A percentile compares a stretch with the other conserved stretches of the same genome.
Conservation (phyloP, 139 green algal genomes). For the Micractinium sp. region DNA sequence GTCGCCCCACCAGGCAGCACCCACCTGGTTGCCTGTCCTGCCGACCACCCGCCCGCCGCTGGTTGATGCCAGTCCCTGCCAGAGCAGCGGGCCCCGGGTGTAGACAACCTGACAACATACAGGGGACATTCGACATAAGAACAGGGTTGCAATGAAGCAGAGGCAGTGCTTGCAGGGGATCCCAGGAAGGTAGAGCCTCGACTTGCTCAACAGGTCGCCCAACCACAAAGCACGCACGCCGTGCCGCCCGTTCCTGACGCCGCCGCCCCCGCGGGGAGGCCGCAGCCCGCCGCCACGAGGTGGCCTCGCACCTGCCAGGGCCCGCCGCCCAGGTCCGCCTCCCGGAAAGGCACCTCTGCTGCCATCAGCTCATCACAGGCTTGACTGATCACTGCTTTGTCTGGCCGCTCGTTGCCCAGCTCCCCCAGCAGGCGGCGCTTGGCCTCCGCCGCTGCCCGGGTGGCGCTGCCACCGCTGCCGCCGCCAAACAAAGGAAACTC, state of each 20-base stretch:
- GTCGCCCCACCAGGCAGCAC: too few species aligned
- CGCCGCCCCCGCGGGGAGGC: too few species aligned
- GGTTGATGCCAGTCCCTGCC: not conserved
- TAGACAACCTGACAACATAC: not conserved
- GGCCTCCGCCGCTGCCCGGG: not conserved
- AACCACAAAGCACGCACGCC: too few species aligned
- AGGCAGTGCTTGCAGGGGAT: too few species aligned
- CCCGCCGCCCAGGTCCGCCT: conserved; percentile 4
- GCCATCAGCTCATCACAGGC: conserved; percentile 12
- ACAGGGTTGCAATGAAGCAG: not conserved
- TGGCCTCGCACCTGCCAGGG: not conserved
- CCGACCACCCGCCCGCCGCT: not conserved
- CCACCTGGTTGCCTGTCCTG: not conserved
- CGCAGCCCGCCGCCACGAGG: too few species aligned
- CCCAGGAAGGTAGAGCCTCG: too few species aligned
- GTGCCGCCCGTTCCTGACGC: too few species aligned
- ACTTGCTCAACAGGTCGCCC: too few species aligned
- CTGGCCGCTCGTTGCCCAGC: not conserved
- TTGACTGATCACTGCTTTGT: not conserved
- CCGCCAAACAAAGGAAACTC: not conserved
- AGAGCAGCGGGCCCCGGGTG: conserved; percentile 18
- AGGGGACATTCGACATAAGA: too few species aligned
- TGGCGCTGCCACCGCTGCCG: not conserved
- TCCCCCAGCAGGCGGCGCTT: conserved; percentile 1
- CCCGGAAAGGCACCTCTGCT: conserved; percentile 2